Conservation (phyloP, 2,329 filamentous ascomycete genomes). For the Colletotrichum viniferum region DNA sequence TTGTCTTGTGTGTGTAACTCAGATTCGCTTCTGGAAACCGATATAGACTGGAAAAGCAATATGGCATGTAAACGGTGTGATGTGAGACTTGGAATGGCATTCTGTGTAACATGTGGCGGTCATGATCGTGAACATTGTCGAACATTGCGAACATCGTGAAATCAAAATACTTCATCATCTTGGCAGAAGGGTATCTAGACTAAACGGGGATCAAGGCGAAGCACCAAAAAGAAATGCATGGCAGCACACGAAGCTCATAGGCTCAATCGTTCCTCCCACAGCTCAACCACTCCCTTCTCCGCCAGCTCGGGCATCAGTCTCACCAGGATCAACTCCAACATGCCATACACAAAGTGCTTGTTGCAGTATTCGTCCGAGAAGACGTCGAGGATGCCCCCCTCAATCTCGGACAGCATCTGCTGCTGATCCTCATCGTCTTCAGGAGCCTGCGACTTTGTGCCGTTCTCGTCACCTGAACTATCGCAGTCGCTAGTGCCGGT, state of each 20-base stretch:
- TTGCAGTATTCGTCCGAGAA: slow-evolving; percentile 89
- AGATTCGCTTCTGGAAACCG: neutral
- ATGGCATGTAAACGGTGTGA: neutral
- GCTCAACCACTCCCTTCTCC: slow-evolving; percentile 71
- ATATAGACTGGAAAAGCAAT: neutral
- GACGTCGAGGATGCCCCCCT: slow-evolving; percentile 70
- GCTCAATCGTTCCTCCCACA: slow-evolving; percentile 74
- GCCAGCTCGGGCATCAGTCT: slow-evolving; percentile 83
- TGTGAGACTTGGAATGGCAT: neutral
- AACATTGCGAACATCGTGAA: neutral
- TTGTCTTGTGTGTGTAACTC: neutral
- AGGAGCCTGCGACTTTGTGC: slow-evolving; percentile 20
- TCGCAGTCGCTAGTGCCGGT: slow-evolving; percentile 20
- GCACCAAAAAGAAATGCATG: neutral
- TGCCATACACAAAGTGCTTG: slow-evolving; percentile 84
- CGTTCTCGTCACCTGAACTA: slow-evolving; percentile 22
- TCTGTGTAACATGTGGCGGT: neutral
- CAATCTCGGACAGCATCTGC: slow-evolving; percentile 61
- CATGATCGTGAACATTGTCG: neutral
- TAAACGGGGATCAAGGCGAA: neutral
- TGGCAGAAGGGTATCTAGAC: slow-evolving; percentile 16
- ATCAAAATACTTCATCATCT: neutral
- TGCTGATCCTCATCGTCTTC: slow-evolving; percentile 46
- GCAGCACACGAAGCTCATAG: slow-evolving; percentile 10
- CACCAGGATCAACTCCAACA: slow-evolving; percentile 82